Percentiles rank a stretch among this genome's conserved stretches.
Conservation (phyloP, 345 rosid species). For the Syzygium jambos region DNA sequence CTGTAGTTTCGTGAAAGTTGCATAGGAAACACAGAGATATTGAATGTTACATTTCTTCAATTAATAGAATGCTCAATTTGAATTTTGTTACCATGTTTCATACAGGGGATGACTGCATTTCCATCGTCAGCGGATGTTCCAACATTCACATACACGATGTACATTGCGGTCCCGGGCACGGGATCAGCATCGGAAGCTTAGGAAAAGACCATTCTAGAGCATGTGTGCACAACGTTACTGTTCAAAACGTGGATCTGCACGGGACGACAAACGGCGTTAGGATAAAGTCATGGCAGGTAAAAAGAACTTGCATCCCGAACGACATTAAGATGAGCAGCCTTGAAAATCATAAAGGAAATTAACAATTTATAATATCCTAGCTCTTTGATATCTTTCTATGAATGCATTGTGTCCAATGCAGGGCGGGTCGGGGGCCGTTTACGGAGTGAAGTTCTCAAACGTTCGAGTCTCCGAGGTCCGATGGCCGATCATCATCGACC, state of each 20-base stretch:
- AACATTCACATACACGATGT: conserved; percentile 18
- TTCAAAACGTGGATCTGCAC: conserved; percentile 10
- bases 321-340: not conserved
- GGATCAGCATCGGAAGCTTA: conserved; percentile 37
- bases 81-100: not conserved
- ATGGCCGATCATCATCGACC: conserved; percentile 25
- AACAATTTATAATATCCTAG: not conserved
- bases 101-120: conserved; percentile 32
- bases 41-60: not conserved
- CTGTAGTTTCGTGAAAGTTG: not conserved
- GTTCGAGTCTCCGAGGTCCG: conserved; percentile 18
- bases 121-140: conserved; percentile 22
- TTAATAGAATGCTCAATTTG: not conserved
- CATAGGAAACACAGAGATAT: not conserved
- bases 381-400: not conserved
- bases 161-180: conserved; percentile 29
- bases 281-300: conserved; percentile 32
- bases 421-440: conserved; percentile 21
- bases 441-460: conserved; percentile 14
- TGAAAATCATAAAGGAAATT: not conserved
- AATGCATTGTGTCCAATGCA: not conserved
- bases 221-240: conserved; percentile 24
- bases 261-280: conserved; percentile 21
- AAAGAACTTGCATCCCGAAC: not conserved
- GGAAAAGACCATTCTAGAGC: conserved; percentile 19